phyloP scores from a whole-genome alignment of 2,329 filamentous ascomycete genomes.

The Magnaporthiopsis incrustans region DNA sequence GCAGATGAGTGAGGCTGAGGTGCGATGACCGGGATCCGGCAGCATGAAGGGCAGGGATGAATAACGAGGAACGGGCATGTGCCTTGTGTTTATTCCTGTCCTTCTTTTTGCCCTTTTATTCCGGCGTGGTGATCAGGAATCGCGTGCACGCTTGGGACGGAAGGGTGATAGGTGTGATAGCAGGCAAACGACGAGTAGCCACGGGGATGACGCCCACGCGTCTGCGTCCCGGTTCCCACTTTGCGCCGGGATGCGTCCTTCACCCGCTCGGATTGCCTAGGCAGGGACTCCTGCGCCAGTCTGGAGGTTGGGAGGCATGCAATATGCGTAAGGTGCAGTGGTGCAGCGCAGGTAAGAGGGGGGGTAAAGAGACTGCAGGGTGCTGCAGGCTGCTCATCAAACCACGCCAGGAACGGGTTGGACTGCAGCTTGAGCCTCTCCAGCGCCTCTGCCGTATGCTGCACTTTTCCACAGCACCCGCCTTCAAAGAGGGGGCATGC shows the following conservation, averaged over 20 bases:
- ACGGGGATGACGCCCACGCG: neutral
- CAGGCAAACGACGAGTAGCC: neutral
- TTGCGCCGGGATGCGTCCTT: neutral
- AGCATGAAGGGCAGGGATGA: neutral
- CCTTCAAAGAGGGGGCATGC: neutral
- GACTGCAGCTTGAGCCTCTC: constrained; percentile 2
- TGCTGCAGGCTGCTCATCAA: neutral
- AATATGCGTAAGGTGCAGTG: neutral
- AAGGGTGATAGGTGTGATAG: neutral
- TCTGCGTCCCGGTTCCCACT: neutral
- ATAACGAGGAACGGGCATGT: neutral
- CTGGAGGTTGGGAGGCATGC: neutral
- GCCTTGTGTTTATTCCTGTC: neutral
- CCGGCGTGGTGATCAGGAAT: neutral
- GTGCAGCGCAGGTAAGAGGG: neutral
- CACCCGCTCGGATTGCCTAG: neutral
- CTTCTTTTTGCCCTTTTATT: neutral
- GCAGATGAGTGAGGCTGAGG: neutral
- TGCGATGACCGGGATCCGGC: neutral
- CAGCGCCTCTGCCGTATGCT: neutral
- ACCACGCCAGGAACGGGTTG: constrained; percentile 5
- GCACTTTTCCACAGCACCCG: neutral
- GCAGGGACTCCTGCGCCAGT: neutral
- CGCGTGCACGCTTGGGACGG: neutral
- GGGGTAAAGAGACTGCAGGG: neutral